Conservation (phyloP, 2,329 filamentous ascomycete genomes). For the Cercospora nicotianae region DNA sequence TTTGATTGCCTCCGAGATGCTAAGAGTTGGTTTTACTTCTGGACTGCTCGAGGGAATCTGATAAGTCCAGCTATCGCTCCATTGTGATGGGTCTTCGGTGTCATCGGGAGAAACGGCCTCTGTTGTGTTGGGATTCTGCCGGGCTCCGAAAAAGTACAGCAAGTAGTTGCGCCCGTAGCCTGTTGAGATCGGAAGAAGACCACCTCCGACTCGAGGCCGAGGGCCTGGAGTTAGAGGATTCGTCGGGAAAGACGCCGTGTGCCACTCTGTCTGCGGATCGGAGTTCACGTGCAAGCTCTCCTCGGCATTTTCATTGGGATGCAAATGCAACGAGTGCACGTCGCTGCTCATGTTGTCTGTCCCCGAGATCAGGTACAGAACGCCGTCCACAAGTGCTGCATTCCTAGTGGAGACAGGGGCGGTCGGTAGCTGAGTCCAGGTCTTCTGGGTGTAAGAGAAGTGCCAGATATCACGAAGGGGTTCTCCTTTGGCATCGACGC, state of each 20-base stretch:
- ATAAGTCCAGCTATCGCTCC: conserved; percentile 49
- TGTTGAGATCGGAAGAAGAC: conserved; percentile 44
- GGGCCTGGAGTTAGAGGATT: conserved; percentile 48
- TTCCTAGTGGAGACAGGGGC: conserved; percentile 38
- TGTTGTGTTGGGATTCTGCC: conserved; percentile 20
- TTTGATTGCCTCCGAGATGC: conserved; percentile 37
- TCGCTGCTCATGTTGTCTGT: conserved; percentile 36
- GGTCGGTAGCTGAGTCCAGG: conserved; percentile 34
- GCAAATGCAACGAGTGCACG: conserved; percentile 30
- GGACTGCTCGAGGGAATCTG: conserved; percentile 43
- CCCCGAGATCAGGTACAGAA: conserved; percentile 44
- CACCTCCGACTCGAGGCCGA: conserved; percentile 41
- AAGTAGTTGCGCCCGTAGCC: conserved; percentile 49
- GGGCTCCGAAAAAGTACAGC: conserved; percentile 45
- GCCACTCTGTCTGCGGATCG: conserved; percentile 40
- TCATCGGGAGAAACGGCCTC: conserved; percentile 27
- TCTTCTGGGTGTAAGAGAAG: conserved; percentile 30
- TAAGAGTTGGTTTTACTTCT: conserved; percentile 31
- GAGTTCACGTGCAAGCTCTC: conserved; percentile 18
- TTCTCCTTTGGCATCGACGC: conserved; percentile 27
- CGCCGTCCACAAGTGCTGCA: conserved; percentile 40
- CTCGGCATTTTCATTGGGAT: conserved; percentile 13
- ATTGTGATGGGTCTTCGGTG: conserved; percentile 30
- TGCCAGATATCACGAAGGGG: conserved; percentile 36
- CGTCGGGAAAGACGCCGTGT: conserved; percentile 44